These are phyloP conservation scores for Ganoderma leucocontextum DNA, from an alignment of 1,284 basidiomycete species.

Conservation along the genomic window DNA sequence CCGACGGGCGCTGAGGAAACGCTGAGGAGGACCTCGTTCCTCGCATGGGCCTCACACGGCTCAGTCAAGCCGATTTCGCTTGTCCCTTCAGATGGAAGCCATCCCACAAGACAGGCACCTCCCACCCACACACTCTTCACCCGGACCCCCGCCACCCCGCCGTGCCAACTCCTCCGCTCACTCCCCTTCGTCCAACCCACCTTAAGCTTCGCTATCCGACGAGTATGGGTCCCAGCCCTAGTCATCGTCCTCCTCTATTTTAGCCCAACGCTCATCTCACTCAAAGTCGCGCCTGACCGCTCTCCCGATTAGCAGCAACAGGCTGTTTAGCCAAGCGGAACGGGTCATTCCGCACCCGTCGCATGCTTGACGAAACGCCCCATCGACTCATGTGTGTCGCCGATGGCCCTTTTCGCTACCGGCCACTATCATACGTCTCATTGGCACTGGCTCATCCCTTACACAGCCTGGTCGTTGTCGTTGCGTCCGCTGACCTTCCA, in stretches of 20 bases:
- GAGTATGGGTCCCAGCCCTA: not conserved
- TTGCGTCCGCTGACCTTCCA: not conserved
- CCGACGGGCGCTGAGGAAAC: not conserved
- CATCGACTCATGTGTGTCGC: not conserved
- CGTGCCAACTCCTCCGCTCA: not conserved
- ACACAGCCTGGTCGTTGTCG: not conserved
- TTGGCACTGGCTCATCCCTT: not conserved
- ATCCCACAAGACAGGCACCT: not conserved
- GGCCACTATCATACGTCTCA: not conserved
- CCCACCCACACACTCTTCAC: not conserved
- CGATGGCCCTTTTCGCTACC: not conserved
- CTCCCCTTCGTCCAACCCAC: not conserved
- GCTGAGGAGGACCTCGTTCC: conserved; percentile 4
- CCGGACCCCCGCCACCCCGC: not conserved
- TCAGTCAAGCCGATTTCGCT: conserved; percentile 4
- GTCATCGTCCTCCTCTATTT: not conserved
- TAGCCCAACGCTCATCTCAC: not conserved
- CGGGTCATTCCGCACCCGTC: not conserved
- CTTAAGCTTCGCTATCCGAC: not conserved
- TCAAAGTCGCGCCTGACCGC: not conserved
- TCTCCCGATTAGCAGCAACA: not conserved
- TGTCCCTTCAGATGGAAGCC: conserved; percentile 23
- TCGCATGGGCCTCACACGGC: conserved; percentile 1
- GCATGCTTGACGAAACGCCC: not conserved
- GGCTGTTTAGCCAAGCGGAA: not conserved